A percentile compares a stretch with the other conserved stretches of the same genome.
phyloP scores from a whole-genome alignment of 2,329 filamentous ascomycete species.

The Alternaria sp. region DNA sequence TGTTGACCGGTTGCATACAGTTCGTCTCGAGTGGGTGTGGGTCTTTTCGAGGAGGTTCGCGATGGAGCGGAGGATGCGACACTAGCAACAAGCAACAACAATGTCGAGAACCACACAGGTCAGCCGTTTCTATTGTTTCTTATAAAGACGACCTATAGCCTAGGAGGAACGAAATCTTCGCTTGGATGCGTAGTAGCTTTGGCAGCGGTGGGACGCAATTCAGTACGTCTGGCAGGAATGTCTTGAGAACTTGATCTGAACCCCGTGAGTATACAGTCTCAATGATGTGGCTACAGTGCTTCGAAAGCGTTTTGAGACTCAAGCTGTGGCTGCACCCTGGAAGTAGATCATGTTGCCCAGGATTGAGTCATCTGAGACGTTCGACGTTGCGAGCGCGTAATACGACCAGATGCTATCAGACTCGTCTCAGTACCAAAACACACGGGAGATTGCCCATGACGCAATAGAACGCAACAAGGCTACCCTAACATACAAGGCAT shows the following conservation, averaged over 20 bases:
- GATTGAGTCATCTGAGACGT: constrained; percentile 32
- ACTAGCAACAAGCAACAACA: neutral
- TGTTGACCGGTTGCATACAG: constrained; percentile 25
- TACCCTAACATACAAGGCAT: constrained; percentile 1
- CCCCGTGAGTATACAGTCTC: constrained; percentile 12
- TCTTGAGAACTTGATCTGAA: constrained; percentile 9
- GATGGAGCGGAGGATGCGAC: constrained; percentile 16
- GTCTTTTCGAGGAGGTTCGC: constrained; percentile 3
- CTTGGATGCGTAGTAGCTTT: constrained; percentile 19
- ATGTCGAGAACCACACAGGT: neutral
- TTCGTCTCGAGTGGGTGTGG: constrained; percentile 33
- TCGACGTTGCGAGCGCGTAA: constrained; percentile 30
- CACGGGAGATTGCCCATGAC: neutral
- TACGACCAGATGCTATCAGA: constrained; percentile 26
- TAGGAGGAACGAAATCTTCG: constrained; percentile 17
- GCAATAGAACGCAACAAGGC: neutral
- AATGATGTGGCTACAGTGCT: constrained; percentile 18
- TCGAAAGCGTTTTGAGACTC: constrained; percentile 25
- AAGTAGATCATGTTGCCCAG: constrained; percentile 18
- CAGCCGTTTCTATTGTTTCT: neutral
- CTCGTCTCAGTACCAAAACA: constrained; percentile 16
- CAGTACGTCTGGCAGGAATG: constrained; percentile 19
- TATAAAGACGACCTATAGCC: neutral
- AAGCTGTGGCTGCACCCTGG: constrained; percentile 34
- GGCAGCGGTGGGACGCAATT: constrained; percentile 4